A percentile compares a stretch with the other conserved stretches of the same genome.
Evolutionary conservation across 2,329 filamentous ascomycete species (phyloP).

Genomic region (Ophidiomyces ophidiicola): DNA sequence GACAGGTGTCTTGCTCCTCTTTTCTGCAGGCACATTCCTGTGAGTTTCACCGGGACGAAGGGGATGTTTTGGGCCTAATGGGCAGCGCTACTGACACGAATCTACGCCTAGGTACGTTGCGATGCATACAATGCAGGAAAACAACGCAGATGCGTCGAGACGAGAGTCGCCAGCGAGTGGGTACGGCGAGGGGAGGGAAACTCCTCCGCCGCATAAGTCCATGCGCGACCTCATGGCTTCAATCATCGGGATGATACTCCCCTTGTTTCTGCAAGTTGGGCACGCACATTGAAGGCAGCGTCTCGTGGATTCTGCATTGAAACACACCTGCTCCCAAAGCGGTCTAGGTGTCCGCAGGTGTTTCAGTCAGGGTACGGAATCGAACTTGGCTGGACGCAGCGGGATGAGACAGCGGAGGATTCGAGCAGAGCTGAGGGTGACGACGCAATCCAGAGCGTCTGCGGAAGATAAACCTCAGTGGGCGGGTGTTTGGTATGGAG

Average conservation of each 20-base stretch:
- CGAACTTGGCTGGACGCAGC: too few species aligned
- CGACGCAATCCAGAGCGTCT: too few species aligned
- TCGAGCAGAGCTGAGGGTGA: too few species aligned
- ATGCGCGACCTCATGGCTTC: conserved; percentile 36
- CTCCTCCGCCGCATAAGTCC: conserved; percentile 28
- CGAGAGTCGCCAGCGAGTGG: conserved; percentile 31
- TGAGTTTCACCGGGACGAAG: conserved; percentile 39
- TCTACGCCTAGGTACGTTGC: conserved; percentile 63
- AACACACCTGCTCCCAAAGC: too few species aligned
- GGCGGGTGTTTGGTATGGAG: too few species aligned
- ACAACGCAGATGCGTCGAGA: conserved; percentile 24
- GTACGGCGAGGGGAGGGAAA: conserved; percentile 31
- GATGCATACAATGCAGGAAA: conserved; percentile 95
- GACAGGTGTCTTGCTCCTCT: conserved; percentile 86
- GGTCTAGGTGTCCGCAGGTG: too few species aligned
- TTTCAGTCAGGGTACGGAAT: too few species aligned
- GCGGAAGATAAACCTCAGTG: too few species aligned
- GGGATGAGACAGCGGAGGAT: too few species aligned
- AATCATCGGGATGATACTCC: conserved; percentile 38
- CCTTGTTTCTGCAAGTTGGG: conserved; percentile 37
- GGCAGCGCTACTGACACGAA: neutral
- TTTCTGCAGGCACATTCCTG: conserved; percentile 91
- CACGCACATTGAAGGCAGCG: conserved; percentile 29
- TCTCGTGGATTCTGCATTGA: too few species aligned
- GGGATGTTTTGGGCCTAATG: neutral